A percentile compares a stretch with the other conserved stretches of the same genome.
phyloP scores from a whole-genome alignment of 257 asterid species.

The Thymus quinquecostatus region DNA sequence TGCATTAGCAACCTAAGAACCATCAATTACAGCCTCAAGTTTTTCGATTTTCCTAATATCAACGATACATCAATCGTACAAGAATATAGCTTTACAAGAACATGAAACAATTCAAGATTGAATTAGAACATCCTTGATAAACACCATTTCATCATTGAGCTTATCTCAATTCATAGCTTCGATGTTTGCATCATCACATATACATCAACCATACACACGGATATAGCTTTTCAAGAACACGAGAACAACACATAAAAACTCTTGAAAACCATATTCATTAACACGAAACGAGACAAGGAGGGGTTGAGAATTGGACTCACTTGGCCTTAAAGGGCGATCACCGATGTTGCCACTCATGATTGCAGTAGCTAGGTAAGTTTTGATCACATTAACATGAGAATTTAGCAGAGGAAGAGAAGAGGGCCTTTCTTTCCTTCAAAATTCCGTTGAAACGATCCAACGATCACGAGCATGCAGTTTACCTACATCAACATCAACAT shows the following conservation, averaged over 20 bases:
- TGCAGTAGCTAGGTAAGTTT: conserved; percentile 48
- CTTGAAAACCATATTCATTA: not conserved
- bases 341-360: conserved; percentile 66
- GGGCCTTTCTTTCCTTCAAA: not conserved
- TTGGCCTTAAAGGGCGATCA: conserved; percentile 66
- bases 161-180: no score
- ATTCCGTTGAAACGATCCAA: conserved; percentile 33
- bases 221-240: not conserved
- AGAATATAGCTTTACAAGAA: no score
- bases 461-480: conserved; percentile 44
- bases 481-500: conserved; percentile 32
- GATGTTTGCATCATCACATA: not conserved
- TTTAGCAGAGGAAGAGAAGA: not conserved
- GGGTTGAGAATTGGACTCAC: no score
- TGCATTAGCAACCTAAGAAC: not conserved
- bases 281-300: not conserved
- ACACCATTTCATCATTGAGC: no score
- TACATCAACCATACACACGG: not conserved
- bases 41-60: no score
- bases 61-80: no score
- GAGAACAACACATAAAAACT: not conserved
- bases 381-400: conserved; percentile 31
- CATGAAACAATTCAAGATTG: no score
- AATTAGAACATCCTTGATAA: no score
- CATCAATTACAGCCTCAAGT: not conserved